These are phyloP conservation scores for Galeopsis tetrahit DNA, from an alignment of 257 asterid genomes.

Conservation along the genomic window DNA sequence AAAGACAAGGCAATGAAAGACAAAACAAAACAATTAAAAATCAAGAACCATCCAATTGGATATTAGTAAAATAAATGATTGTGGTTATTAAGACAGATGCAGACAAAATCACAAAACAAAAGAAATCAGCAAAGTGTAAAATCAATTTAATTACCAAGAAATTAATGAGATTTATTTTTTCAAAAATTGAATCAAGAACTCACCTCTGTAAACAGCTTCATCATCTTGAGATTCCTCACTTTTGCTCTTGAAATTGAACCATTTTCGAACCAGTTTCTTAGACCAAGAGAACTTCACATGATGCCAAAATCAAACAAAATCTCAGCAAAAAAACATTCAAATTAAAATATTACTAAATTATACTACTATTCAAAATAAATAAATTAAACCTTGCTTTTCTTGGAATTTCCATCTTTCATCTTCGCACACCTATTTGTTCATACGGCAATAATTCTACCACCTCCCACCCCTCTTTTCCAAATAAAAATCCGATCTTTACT, in stretches of 20 bases:
- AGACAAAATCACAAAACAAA: conserved; percentile 25
- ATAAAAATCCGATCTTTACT: conserved; percentile 35
- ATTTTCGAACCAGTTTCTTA: conserved; percentile 75
- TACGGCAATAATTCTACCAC: conserved; percentile 47
- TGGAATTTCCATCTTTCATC: conserved; percentile 87
- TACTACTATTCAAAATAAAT: conserved; percentile 3
- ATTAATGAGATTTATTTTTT: neutral
- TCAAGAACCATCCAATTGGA: conserved; percentile 29
- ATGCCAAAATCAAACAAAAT: conserved; percentile 36
- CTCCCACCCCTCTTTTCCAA: conserved; percentile 37
- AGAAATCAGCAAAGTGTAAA: neutral
- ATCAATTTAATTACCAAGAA: conserved; percentile 26
- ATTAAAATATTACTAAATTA: conserved; percentile 15
- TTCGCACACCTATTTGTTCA: conserved; percentile 70
- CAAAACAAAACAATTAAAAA: conserved; percentile 39
- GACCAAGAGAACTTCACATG: conserved; percentile 92
- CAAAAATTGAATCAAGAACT: conserved; percentile 21
- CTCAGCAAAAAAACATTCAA: conserved; percentile 39
- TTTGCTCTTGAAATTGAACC: conserved; percentile 88
- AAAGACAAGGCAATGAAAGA: conserved; percentile 47
- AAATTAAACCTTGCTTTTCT: conserved; percentile 82
- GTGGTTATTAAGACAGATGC: conserved; percentile 18
- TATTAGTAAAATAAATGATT: conserved; percentile 24
- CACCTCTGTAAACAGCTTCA: conserved; percentile 79
- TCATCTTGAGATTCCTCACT: conserved; percentile 69